A percentile compares a stretch with the other conserved stretches of the same genome.
Conservation (phyloP, 208 protist species). For the Jaenimonas drosophilae region DNA sequence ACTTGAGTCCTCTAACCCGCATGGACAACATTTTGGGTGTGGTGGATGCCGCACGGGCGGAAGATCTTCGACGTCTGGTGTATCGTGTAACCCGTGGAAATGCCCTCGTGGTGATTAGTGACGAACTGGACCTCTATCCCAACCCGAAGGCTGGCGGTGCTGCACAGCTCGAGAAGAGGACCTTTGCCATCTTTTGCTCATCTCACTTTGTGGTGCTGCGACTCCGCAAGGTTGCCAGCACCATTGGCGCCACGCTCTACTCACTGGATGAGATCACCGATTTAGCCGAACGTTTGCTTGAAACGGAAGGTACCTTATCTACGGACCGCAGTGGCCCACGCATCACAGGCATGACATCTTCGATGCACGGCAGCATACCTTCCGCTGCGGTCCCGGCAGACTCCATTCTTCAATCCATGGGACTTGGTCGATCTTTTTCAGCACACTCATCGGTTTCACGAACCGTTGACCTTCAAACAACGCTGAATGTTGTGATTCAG, state of each 20-base stretch:
- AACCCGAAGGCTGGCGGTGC: no score
- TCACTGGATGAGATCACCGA: constrained; percentile 39
- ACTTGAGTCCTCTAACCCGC: neutral
- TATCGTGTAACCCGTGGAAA: constrained; percentile 91
- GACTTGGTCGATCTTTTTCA: no score
- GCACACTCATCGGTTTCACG: no score
- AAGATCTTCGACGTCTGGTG: constrained; percentile 70
- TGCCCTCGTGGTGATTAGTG: constrained; percentile 27
- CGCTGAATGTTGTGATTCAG: constrained; percentile 12
- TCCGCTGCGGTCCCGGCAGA: no score
- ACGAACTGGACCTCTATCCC: constrained; percentile 26
- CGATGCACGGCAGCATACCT: no score
- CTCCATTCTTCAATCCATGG: no score
- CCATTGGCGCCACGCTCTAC: constrained; percentile 84
- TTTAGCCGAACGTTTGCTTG: neutral
- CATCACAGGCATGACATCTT: neutral
- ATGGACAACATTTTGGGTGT: constrained; percentile 15
- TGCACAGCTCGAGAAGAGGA: constrained; percentile 19
- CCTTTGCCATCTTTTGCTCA: constrained; percentile 89
- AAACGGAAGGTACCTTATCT: neutral
- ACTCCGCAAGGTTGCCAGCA: constrained; percentile 85
- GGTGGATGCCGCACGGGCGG: constrained; percentile 6
- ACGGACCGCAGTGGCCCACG: neutral
- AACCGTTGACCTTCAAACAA: constrained; percentile 11
- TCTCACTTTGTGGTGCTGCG: constrained; percentile 50